A percentile compares a stretch with the other conserved stretches of the same genome.
Conservation (phyloP, 1,284 basidiomycete species). For the Puccinia horiana region DNA sequence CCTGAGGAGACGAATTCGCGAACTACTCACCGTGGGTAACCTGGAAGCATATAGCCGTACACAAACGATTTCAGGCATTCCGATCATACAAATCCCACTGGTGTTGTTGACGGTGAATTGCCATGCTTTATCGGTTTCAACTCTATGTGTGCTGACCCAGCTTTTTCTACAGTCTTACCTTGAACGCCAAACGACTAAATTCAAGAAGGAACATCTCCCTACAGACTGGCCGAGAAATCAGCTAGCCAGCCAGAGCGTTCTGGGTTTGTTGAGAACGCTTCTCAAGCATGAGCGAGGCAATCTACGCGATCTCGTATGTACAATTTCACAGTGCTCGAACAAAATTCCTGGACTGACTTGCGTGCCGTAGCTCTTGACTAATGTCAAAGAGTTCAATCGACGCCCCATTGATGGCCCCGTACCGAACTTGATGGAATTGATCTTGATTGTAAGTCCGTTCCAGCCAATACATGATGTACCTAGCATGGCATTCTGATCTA, state of each 20-base stretch:
- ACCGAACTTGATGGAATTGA: neutral
- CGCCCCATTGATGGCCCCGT: constrained; percentile 1
- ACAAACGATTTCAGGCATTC: neutral
- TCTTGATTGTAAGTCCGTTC: neutral
- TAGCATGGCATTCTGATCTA: neutral
- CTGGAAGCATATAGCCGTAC: neutral
- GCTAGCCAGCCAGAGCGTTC: neutral
- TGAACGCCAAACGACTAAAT: neutral
- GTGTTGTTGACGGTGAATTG: neutral
- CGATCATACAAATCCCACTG: neutral
- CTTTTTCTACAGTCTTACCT: neutral
- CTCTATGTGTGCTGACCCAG: neutral
- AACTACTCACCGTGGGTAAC: neutral
- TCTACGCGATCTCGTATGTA: neutral
- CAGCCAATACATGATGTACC: neutral
- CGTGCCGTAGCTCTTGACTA: constrained; percentile 3
- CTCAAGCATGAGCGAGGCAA: neutral
- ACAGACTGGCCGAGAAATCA: neutral
- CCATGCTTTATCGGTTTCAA: neutral
- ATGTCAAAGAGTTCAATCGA: neutral
- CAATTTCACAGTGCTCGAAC: too few species aligned
- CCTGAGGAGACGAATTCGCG: neutral
- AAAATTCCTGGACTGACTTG: too few species aligned
- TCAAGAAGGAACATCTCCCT: neutral
- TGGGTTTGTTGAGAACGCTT: neutral